Conservation (phyloP, 208 protist genomes). For the Strigomonas culicis region DNA sequence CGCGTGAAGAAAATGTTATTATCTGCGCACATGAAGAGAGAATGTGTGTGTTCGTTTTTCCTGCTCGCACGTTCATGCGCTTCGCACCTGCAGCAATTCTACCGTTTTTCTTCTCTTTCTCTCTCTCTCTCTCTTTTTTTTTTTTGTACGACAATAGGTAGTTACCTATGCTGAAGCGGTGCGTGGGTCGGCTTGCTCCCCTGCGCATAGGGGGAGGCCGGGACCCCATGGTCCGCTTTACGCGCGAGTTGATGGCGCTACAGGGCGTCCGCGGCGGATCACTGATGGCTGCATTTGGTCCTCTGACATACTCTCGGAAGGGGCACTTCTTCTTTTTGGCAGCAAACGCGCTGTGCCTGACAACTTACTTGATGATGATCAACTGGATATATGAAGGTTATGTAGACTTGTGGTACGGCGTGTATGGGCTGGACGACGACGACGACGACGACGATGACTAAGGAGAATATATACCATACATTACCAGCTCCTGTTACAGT, state of each 20-base stretch:
- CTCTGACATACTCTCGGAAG: conserved; percentile 16
- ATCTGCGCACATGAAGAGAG: not conserved
- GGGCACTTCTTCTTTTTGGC: conserved; percentile 20
- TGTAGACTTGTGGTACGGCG: conserved; percentile 74
- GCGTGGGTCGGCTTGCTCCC: not conserved
- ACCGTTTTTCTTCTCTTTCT: conserved; percentile 2
- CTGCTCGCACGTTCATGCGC: not conserved
- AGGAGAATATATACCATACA: not conserved
- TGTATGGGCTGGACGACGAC: conserved; percentile 66
- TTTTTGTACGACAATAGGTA: not conserved
- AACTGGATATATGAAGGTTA: conserved; percentile 81
- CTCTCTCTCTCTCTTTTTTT: conserved; percentile 11
- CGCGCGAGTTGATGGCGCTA: not conserved
- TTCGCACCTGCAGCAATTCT: not conserved
- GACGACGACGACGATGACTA: conserved; percentile 38
- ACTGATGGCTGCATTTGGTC: conserved; percentile 12
- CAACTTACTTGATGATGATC: conserved; percentile 72
- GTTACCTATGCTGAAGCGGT: conserved; percentile 6
- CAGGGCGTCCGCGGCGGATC: not conserved
- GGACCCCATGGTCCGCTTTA: not conserved
- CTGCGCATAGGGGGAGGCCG: too few relatives aligned
- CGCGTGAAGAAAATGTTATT: not conserved
- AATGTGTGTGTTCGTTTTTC: not conserved
- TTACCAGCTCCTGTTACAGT: too few relatives aligned
- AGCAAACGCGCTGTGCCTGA: conserved; percentile 39